Evolutionary conservation across 2,329 filamentous ascomycete genomes (phyloP).

Genomic region (Penicillium sp.): DNA sequence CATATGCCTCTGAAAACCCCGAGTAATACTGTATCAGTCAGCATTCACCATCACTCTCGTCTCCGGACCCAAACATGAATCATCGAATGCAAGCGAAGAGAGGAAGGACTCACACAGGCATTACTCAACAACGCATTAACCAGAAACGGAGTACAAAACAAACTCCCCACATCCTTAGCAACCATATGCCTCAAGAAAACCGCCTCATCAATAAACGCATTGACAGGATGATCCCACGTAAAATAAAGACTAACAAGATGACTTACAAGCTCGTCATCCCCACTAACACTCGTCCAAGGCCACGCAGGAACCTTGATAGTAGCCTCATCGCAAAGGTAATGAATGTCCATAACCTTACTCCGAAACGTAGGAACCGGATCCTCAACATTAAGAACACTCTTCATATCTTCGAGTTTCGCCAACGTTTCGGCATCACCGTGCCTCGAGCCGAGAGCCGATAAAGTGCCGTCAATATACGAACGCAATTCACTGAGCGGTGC

Average conservation of each 20-base stretch:
- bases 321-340: slow-evolving; percentile 38
- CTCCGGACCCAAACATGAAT: neutral
- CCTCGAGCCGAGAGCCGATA: slow-evolving; percentile 17
- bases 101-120: slow-evolving; percentile 35
- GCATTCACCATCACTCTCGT: neutral
- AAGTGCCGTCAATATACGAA: slow-evolving; percentile 31
- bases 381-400: slow-evolving; percentile 29
- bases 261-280: slow-evolving; percentile 69
- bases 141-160: slow-evolving; percentile 81
- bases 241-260: slow-evolving; percentile 92
- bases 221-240: slow-evolving; percentile 92
- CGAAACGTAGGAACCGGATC: slow-evolving; percentile 32
- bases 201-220: slow-evolving; percentile 72
- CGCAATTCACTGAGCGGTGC: slow-evolving; percentile 37
- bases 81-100: neutral
- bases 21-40: slow-evolving; percentile 33
- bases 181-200: slow-evolving; percentile 61
- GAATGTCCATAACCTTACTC: slow-evolving; percentile 42
- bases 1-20: slow-evolving; percentile 40
- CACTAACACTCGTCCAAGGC: slow-evolving; percentile 78
- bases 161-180: slow-evolving; percentile 36
- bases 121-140: slow-evolving; percentile 82
- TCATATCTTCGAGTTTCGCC: slow-evolving; percentile 29
- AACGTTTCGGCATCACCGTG: slow-evolving; percentile 14
- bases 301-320: slow-evolving; percentile 35